These are phyloP conservation scores for Starmerella geochares DNA, from an alignment of 805 yeast species.

Conservation along the genomic window DNA sequence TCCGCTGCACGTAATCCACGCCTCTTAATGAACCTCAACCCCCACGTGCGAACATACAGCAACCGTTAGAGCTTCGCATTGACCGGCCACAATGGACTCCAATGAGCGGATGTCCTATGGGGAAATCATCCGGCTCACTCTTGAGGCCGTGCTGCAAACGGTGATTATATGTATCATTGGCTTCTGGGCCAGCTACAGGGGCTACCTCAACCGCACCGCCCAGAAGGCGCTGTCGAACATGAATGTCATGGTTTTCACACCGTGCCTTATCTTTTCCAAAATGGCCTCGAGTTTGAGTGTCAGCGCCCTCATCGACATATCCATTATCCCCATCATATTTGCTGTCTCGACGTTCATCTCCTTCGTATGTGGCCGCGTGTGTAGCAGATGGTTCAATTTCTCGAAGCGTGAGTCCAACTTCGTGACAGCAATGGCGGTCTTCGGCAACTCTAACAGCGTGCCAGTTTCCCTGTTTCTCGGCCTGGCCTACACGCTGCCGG, in stretches of 20 bases:
- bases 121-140: conserved; percentile 52
- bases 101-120: conserved; percentile 26
- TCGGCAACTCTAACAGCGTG: conserved; percentile 88
- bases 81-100: conserved; percentile 4
- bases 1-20: neutral
- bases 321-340: conserved; percentile 74
- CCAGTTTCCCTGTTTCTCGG: conserved; percentile 84
- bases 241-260: conserved; percentile 88
- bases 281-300: conserved; percentile 57
- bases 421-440: conserved; percentile 93
- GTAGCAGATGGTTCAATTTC: conserved; percentile 45
- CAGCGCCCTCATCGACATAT: conserved; percentile 66
- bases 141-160: conserved; percentile 86
- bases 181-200: conserved; percentile 66
- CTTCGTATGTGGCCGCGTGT: conserved; percentile 47
- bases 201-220: conserved; percentile 57
- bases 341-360: conserved; percentile 76
- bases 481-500: conserved; percentile 49
- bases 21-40: neutral
- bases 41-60: conserved; percentile 2
- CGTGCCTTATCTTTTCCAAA: conserved; percentile 85
- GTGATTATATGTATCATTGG: conserved; percentile 81
- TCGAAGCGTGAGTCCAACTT: conserved; percentile 74
- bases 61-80: neutral
- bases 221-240: conserved; percentile 66